phyloP scores from a whole-genome alignment of 2,329 filamentous ascomycete species.

The Plectosphaerella sp. region DNA sequence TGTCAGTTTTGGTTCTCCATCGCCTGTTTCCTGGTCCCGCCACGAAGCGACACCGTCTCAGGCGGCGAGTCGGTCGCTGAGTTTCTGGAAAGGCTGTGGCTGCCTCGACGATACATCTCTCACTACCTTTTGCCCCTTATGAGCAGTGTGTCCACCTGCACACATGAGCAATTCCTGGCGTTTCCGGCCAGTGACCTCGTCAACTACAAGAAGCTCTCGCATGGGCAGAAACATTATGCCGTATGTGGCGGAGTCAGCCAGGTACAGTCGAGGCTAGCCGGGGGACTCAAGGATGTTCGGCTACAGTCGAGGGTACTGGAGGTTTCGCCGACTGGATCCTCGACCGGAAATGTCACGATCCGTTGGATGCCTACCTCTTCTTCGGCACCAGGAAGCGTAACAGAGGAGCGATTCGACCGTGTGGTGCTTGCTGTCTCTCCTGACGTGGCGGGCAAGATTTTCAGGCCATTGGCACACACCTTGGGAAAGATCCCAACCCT shows the following conservation, averaged over 20 bases:
- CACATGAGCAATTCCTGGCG: constrained; percentile 41
- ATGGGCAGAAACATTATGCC: constrained; percentile 44
- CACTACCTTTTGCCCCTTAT: constrained; percentile 52
- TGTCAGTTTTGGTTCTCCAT: constrained; percentile 51
- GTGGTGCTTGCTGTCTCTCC: constrained; percentile 53
- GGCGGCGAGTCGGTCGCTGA: constrained; percentile 38
- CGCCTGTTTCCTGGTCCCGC: constrained; percentile 43
- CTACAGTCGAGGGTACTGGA: constrained; percentile 32
- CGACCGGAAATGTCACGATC: constrained; percentile 18
- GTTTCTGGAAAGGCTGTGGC: constrained; percentile 44
- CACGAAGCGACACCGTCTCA: constrained; percentile 19
- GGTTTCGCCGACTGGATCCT: constrained; percentile 16
- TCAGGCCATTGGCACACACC: constrained; percentile 30
- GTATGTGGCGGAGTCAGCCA: constrained; percentile 43
- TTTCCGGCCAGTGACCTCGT: constrained; percentile 51
- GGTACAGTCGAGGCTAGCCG: constrained; percentile 40
- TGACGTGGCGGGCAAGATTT: constrained; percentile 44
- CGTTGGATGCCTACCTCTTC: constrained; percentile 21
- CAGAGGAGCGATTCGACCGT: constrained; percentile 39
- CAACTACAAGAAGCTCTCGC: constrained; percentile 42
- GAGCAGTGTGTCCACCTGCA: constrained; percentile 49
- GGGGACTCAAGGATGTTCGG: constrained; percentile 32
- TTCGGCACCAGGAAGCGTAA: constrained; percentile 3
- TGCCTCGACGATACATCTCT: constrained; percentile 40
- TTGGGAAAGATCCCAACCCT: constrained; percentile 42